A percentile compares a stretch with the other conserved stretches of the same genome.
Evolutionary conservation across 2,329 filamentous ascomycete genomes (phyloP).

Genomic region (Aspergillus spinulosporus): DNA sequence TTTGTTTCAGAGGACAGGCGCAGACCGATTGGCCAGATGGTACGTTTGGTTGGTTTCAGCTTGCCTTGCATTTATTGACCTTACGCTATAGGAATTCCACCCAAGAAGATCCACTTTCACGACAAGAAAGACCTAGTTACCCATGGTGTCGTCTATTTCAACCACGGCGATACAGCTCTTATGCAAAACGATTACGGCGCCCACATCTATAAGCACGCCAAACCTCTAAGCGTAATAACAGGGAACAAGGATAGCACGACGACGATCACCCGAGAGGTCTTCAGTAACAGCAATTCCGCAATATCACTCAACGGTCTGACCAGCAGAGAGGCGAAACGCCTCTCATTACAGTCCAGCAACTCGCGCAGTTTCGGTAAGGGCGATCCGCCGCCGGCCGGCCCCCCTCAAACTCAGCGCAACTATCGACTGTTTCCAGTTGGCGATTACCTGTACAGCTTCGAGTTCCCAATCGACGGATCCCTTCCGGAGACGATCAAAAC

Average conservation of each 20-base stretch:
- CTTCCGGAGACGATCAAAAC: slow-evolving; percentile 82
- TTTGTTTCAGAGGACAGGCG: slow-evolving; percentile 82
- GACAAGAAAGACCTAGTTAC: slow-evolving; percentile 85
- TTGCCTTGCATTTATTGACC: background rate
- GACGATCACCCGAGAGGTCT: slow-evolving; percentile 37
- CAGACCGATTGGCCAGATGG: slow-evolving; percentile 95
- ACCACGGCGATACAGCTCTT: slow-evolving; percentile 49
- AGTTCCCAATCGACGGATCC: slow-evolving; percentile 76
- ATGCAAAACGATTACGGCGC: slow-evolving; percentile 63
- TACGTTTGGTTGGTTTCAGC: slow-evolving; percentile 25
- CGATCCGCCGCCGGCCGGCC: slow-evolving; percentile 61
- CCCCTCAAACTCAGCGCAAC: slow-evolving; percentile 69
- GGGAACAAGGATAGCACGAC: slow-evolving; percentile 34
- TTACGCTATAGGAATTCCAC: slow-evolving; percentile 68
- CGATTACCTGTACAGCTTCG: slow-evolving; percentile 74
- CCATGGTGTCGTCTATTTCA: slow-evolving; percentile 91
- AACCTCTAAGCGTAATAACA: slow-evolving; percentile 30
- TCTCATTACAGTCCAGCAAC: slow-evolving; percentile 78
- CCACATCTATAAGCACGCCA: slow-evolving; percentile 60
- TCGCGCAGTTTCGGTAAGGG: slow-evolving; percentile 83
- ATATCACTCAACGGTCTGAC: slow-evolving; percentile 46
- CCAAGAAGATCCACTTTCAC: slow-evolving; percentile 76
- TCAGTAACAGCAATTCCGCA: slow-evolving; percentile 42
- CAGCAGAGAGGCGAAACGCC: slow-evolving; percentile 58
- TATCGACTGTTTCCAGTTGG: slow-evolving; percentile 82